phyloP scores from a whole-genome alignment of 371 early-diverging fungal genomes.

The Nematocida parisii region DNA sequence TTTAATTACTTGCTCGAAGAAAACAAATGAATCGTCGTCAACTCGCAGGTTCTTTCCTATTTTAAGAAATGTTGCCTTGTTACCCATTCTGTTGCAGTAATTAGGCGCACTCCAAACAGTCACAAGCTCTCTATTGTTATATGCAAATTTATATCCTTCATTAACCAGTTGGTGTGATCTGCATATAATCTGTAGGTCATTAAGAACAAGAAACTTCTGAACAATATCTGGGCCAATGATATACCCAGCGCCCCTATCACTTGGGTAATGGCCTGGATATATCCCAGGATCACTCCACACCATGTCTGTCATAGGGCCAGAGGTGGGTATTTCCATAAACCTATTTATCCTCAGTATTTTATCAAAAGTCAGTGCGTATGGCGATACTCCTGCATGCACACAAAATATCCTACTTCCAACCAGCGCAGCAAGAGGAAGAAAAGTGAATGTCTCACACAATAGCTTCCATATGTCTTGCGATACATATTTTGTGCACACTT shows the following conservation, averaged over 20 bases:
- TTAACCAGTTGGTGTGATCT: constrained; percentile 70
- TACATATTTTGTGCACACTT: constrained; percentile 63
- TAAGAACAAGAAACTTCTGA: constrained; percentile 66
- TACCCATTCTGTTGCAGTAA: constrained; percentile 68
- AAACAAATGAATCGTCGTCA: constrained; percentile 56
- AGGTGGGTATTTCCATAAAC: constrained; percentile 51
- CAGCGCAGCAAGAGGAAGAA: constrained; percentile 63
- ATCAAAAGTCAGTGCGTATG: constrained; percentile 63
- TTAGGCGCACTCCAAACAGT: constrained; percentile 71
- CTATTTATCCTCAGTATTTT: constrained; percentile 65
- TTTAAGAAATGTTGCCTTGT: constrained; percentile 66
- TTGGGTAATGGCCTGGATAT: constrained; percentile 59
- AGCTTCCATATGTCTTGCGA: constrained; percentile 59
- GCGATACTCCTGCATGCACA: constrained; percentile 70
- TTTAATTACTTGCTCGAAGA: constrained; percentile 58
- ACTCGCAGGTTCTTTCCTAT: constrained; percentile 61
- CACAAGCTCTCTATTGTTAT: constrained; percentile 59
- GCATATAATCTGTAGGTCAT: constrained; percentile 65
- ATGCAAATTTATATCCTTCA: constrained; percentile 70
- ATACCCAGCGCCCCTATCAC: constrained; percentile 66
- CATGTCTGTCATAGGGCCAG: constrained; percentile 64
- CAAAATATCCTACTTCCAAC: constrained; percentile 68
- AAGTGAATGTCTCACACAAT: constrained; percentile 67
- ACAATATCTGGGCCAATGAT: constrained; percentile 67
- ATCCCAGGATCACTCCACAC: constrained; percentile 69